These are phyloP conservation scores for Helminthosporium solani DNA, from an alignment of 2,329 filamentous ascomycete genomes.

Conservation along the genomic window DNA sequence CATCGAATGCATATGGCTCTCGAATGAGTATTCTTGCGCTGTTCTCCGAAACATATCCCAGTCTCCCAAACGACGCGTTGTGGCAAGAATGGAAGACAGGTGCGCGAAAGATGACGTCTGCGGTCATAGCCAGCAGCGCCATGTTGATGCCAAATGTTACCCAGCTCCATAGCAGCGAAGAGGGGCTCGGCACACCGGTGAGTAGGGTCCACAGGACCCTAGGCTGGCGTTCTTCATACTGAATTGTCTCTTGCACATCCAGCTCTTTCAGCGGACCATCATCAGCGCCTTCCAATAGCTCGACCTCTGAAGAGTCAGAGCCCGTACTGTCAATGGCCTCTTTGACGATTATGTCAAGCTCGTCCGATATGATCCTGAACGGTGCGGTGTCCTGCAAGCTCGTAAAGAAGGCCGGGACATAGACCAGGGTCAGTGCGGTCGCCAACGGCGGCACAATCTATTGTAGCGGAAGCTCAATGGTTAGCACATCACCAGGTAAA, in stretches of 20 bases:
- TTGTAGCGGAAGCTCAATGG: too few relatives aligned
- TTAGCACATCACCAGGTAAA: too few relatives aligned
- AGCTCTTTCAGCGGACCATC: conserved; percentile 47
- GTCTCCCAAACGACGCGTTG: conserved; percentile 79
- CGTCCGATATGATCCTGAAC: conserved; percentile 59
- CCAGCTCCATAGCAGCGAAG: conserved; percentile 65
- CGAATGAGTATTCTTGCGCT: conserved; percentile 80
- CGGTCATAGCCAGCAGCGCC: conserved; percentile 65
- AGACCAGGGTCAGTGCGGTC: conserved; percentile 65
- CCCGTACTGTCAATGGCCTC: conserved; percentile 41
- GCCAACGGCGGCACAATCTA: conserved; percentile 49
- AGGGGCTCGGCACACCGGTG: conserved; percentile 72
- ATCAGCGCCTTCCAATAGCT: conserved; percentile 45
- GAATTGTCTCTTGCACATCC: conserved; percentile 63
- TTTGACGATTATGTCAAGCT: conserved; percentile 54
- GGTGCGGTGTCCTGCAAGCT: conserved; percentile 59
- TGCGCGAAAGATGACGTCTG: conserved; percentile 77
- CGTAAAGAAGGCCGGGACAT: conserved; percentile 63
- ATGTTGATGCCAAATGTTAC: conserved; percentile 72
- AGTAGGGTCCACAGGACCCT: conserved; percentile 66
- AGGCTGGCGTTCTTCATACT: conserved; percentile 59
- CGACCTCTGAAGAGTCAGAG: conserved; percentile 32
- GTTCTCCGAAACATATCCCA: conserved; percentile 81
- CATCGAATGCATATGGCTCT: conserved; percentile 72
- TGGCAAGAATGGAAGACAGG: conserved; percentile 67